A percentile compares a stretch with the other conserved stretches of the same genome.
phyloP scores from a whole-genome alignment of 495 filamentous ascomycete genomes.

The Clavariopsis aquatica region DNA sequence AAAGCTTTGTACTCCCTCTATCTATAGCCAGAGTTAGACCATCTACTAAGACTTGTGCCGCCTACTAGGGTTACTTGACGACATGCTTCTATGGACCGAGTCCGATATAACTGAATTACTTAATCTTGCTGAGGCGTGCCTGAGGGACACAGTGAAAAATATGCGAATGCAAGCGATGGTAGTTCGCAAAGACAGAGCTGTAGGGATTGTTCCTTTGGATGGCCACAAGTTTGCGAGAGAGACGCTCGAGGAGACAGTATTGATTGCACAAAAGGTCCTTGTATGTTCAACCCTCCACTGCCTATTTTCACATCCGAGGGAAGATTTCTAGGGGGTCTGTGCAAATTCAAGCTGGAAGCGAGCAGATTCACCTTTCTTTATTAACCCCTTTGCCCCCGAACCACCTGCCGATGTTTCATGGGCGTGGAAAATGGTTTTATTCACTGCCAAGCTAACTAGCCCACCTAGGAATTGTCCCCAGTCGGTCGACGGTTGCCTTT shows the following conservation, averaged over 20 bases:
- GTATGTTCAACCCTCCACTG: conserved; percentile 13
- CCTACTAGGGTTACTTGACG: conserved; percentile 80
- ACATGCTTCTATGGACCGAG: conserved; percentile 85
- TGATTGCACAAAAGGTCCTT: conserved; percentile 88
- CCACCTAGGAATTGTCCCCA: conserved; percentile 63
- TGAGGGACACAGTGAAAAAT: conserved; percentile 74
- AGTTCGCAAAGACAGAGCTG: conserved; percentile 88
- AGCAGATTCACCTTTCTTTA: no score
- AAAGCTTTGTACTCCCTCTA: no score
- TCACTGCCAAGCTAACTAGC: not conserved
- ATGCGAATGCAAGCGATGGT: conserved; percentile 75
- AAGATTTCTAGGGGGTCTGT: no score
- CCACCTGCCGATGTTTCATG: no score
- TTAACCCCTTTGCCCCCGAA: no score
- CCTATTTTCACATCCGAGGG: no score
- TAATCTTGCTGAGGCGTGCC: conserved; percentile 79
- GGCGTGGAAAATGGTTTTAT: no score
- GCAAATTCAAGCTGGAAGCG: no score
- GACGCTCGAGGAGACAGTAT: conserved; percentile 90
- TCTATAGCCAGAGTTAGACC: no score
- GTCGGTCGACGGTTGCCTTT: conserved; percentile 77
- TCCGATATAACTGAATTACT: conserved; percentile 74
- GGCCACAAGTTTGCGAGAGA: conserved; percentile 75
- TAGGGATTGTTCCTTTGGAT: conserved; percentile 76
- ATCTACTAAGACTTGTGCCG: no score